A percentile compares a stretch with the other conserved stretches of the same genome.
phyloP scores from a whole-genome alignment of 345 rosid species.

The Aquilaria sinensis region DNA sequence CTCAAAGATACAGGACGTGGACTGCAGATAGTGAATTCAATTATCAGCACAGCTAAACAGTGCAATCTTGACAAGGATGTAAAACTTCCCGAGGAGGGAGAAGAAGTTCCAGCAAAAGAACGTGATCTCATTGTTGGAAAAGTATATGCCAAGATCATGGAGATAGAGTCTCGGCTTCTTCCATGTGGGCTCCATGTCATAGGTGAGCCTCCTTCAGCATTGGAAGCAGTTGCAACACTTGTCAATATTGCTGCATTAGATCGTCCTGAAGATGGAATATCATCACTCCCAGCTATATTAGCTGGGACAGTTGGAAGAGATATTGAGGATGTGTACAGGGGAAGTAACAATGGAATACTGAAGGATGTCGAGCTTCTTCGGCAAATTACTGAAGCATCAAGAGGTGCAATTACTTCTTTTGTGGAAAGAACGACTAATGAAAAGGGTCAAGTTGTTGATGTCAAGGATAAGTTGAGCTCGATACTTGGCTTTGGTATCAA shows the following conservation, averaged over 20 bases:
- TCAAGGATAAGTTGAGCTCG: constrained; percentile 60
- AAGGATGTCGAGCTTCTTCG: constrained; percentile 96
- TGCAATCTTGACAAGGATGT: constrained; percentile 98
- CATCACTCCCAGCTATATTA: constrained; percentile 69
- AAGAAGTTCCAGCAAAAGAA: constrained; percentile 62
- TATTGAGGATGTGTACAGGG: constrained; percentile 84
- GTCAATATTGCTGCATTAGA: constrained; percentile 93
- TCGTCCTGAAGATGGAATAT: constrained; percentile 80
- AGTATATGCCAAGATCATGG: constrained; percentile 98
- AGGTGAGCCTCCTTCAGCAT: constrained; percentile 97
- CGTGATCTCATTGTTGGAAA: constrained; percentile 91
- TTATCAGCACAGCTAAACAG: constrained; percentile 89
- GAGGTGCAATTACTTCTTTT: constrained; percentile 78
- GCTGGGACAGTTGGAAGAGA: constrained; percentile 76
- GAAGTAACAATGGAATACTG: constrained; percentile 80
- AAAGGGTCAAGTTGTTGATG: constrained; percentile 91
- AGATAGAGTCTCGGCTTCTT: constrained; percentile 89
- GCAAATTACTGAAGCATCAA: constrained; percentile 90
- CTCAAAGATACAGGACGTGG: constrained; percentile 94
- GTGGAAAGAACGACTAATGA: constrained; percentile 72
- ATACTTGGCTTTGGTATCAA: constrained; percentile 94
- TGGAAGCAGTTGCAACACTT: constrained; percentile 95
- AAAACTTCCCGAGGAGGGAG: constrained; percentile 76
- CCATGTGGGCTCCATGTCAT: constrained; percentile 97
- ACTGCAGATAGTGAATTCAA: constrained; percentile 86